Conservation (phyloP, 108 stramenopile genomes). For the Fragilaria crotonensis region DNA sequence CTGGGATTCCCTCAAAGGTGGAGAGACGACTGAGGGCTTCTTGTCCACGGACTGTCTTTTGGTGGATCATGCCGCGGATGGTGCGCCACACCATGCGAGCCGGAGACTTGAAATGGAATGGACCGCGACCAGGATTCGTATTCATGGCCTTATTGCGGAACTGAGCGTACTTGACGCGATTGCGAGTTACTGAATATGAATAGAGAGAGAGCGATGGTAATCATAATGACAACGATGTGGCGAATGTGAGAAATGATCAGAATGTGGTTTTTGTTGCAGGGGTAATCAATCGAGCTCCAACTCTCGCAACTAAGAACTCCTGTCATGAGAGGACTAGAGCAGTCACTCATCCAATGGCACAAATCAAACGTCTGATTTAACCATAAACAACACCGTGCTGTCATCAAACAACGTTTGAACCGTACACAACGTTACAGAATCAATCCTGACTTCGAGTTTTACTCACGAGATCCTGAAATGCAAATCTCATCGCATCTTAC, state of each 20-base stretch:
- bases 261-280: no score
- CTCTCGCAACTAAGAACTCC: no score
- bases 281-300: no score
- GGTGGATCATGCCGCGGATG: constrained; percentile 98
- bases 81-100: constrained; percentile 97
- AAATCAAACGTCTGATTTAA: no score
- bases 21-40: constrained; percentile 91
- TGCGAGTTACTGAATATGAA: constrained; percentile 61
- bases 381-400: no score
- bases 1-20: constrained; percentile 98
- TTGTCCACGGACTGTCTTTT: constrained; percentile 95
- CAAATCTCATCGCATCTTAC: constrained; percentile 97
- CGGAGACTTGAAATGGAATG: constrained; percentile 97
- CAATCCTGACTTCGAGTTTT: no score
- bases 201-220: neutral
- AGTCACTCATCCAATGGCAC: no score
- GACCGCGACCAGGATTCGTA: constrained; percentile 95
- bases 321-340: no score
- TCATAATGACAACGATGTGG: neutral
- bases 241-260: neutral
- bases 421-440: no score
- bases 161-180: constrained; percentile 96
- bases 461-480: constrained; percentile 92
- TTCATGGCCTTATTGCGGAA: constrained; percentile 96
- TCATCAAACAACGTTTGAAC: no score